Evolutionary conservation across 2,329 filamentous ascomycete genomes (phyloP), one percentile per base, ranked within the genome.

Genomic region (Fusarium brevicatenulatum): DNA sequence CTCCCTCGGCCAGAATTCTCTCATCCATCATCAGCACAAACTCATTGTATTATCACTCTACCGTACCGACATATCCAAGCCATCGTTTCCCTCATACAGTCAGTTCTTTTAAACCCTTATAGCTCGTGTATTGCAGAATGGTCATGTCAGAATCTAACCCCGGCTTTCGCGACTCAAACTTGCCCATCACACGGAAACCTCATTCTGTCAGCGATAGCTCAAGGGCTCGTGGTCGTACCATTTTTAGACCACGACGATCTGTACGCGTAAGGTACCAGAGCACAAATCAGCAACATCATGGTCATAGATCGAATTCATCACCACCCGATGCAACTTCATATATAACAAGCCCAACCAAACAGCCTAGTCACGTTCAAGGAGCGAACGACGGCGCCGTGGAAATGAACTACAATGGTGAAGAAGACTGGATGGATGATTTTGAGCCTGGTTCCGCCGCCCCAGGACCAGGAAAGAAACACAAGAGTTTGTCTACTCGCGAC

Each of bases 131-230:
- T 60, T 53, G 10, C 64, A 76, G 42, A 50, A 82, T 83, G 81
- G 72, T 71, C 71, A 62, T 71, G 36, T 57, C 76, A 72, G 72
- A 78, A 76, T 78, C 79, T 70, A 79, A 79, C 47, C 65, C 74
- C 28, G 74, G 78, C 60, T 69, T 71, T 63, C 65, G 68, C 63
- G 49, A 73, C 63, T 64, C 64, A 61, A 63, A 69, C n/a, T 65
- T 71, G 46, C 67, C 68, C 21, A 70, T 49, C 46, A 72, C 54
- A 56, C 60, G 60, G 32, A 63, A 63, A 42, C 32, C 63, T 43
- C 54, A 53, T 52, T 50, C 67, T 25, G 56, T 49, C 39, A 69
- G 67, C 16, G 56, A 63, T 12, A 57, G 65, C 30, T 76, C 74
- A 15, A 73, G 72, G 18, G 73, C 76, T 10, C 73, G 78, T 36